A percentile compares a stretch with the other conserved stretches of the same genome.
Conservation (phyloP, 148 eudicot species). For the Rhododendron molle region DNA sequence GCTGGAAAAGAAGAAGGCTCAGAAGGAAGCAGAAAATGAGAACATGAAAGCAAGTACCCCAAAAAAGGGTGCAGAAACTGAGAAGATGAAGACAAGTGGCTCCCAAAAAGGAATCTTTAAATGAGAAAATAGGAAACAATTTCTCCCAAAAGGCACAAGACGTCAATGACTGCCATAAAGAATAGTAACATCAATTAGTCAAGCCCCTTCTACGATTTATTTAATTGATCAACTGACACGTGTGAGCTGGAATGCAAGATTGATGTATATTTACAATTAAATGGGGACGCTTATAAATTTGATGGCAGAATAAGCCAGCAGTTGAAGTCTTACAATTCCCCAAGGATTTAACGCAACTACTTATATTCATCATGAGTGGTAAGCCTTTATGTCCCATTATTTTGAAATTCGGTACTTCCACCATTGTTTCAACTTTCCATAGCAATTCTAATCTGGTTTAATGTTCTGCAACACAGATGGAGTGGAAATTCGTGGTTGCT, state of each 20-base stretch:
- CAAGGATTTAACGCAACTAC: background rate
- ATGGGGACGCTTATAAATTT: background rate
- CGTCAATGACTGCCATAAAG: background rate
- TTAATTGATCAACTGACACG: background rate
- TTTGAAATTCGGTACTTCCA: background rate
- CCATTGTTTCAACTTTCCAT: background rate
- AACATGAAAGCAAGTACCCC: constrained; percentile 29
- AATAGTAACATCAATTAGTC: background rate
- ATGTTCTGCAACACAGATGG: background rate
- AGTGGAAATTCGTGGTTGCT: background rate
- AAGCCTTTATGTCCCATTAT: background rate
- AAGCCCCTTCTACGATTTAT: background rate
- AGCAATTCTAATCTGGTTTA: background rate
- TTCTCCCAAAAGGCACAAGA: constrained; percentile 18
- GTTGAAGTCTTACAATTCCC: background rate
- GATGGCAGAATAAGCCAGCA: constrained; percentile 3
- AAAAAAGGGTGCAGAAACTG: constrained; percentile 13
- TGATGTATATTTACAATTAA: background rate
- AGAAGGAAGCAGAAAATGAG: constrained; percentile 66
- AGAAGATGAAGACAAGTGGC: constrained; percentile 8
- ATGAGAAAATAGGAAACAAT: constrained; percentile 6
- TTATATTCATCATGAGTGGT: background rate
- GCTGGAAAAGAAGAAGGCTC: constrained; percentile 73
- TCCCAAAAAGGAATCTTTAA: constrained; percentile 16
- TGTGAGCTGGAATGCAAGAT: background rate